phyloP scores from a whole-genome alignment of 768 basidiomycete genomes.

The Cyclocybe cylindracea region DNA sequence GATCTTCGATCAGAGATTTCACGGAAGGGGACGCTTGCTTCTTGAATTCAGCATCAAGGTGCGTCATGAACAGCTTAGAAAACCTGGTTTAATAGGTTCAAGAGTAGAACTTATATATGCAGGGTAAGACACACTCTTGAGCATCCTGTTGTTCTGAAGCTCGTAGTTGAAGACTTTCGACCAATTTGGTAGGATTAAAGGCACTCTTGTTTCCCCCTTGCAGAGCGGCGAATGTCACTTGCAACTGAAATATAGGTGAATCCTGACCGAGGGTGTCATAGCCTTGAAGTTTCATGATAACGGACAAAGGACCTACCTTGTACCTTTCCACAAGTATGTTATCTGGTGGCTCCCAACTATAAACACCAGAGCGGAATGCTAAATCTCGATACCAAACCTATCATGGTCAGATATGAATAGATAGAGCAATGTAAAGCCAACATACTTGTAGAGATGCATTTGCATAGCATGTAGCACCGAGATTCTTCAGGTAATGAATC shows the following conservation, averaged over 20 bases:
- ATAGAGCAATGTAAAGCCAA: conserved; percentile 2
- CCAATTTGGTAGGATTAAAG: conserved; percentile 83
- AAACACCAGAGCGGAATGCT: conserved; percentile 82
- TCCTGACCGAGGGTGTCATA: conserved; percentile 42
- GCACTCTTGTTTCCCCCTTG: conserved; percentile 69
- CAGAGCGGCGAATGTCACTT: conserved; percentile 82
- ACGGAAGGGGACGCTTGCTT: conserved; percentile 70
- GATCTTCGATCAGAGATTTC: conserved; percentile 69
- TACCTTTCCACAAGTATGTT: conserved; percentile 43
- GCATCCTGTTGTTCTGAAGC: conserved; percentile 94
- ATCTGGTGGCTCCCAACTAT: conserved; percentile 64
- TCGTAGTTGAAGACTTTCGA: conserved; percentile 80
- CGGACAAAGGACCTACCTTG: conserved; percentile 26
- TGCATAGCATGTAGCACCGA: conserved; percentile 96
- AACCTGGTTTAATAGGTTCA: conserved; percentile 52
- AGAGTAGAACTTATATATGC: conserved; percentile 4
- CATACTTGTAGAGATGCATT: conserved; percentile 90
- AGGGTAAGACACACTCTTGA: conserved; percentile 68
- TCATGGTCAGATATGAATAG: not conserved
- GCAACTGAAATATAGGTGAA: conserved; percentile 77
- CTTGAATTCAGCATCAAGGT: conserved; percentile 84
- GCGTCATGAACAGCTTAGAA: conserved; percentile 91
- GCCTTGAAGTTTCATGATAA: not conserved
- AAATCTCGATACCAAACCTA: conserved; percentile 93
- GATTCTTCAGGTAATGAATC: conserved; percentile 55